phyloP scores from a whole-genome alignment of 306 rosid genomes.

The Medicago arabica region DNA sequence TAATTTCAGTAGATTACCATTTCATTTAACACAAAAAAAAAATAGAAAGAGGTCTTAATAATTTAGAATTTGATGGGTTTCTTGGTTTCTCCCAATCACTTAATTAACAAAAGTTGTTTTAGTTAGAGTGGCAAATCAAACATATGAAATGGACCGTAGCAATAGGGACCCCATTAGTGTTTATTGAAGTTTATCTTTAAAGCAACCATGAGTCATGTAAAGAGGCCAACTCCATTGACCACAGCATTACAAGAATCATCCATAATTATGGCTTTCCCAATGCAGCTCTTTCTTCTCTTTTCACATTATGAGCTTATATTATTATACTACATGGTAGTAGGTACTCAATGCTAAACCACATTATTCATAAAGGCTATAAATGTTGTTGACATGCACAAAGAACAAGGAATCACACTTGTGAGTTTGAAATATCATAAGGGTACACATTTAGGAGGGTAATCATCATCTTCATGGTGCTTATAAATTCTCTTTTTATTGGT shows the following conservation, averaged over 20 bases:
- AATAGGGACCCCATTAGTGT: conserved; percentile 45
- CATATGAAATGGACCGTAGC: conserved; percentile 35
- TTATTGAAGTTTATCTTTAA: conserved; percentile 41
- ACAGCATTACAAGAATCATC: conserved; percentile 43
- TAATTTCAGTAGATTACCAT: no score
- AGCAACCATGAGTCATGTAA: conserved; percentile 44
- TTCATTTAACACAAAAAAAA: no score
- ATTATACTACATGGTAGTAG: background rate
- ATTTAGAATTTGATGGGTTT: no score
- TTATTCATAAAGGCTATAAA: conserved; percentile 22
- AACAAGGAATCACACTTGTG: conserved; percentile 32
- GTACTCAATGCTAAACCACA: background rate
- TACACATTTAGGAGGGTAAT: background rate
- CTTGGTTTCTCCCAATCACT: no score
- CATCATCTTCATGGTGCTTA: conserved; percentile 30
- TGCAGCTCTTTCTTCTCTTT: conserved; percentile 21
- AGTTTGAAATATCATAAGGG: conserved; percentile 36
- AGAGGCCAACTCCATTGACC: conserved; percentile 42
- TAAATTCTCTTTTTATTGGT: conserved; percentile 27
- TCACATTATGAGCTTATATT: conserved; percentile 31
- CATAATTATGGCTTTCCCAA: conserved; percentile 38
- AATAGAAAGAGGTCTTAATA: no score
- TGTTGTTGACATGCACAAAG: conserved; percentile 30
- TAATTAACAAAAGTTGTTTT: conserved; percentile 1
- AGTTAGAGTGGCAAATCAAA: conserved; percentile 40